Percentiles rank a stretch among this genome's conserved stretches.
These are phyloP conservation scores for Pythium utonaiense DNA, from an alignment of 352 stramenopile species.

Conservation along the genomic window DNA sequence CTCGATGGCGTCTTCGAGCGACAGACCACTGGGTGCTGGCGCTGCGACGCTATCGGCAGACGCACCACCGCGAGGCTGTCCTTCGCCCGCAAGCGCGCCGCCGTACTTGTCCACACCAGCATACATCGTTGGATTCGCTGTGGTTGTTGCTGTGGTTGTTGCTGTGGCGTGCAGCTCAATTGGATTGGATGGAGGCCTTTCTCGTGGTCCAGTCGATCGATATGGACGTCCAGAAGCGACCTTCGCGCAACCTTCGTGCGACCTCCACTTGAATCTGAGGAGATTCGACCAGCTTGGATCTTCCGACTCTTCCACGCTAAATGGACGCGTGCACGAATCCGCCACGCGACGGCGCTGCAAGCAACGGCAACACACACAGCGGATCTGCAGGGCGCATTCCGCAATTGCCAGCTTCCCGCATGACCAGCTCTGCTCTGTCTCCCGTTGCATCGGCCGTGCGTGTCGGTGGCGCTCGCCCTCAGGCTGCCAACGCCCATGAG, in stretches of 20 bases:
- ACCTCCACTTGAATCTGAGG: conserved; percentile 1
- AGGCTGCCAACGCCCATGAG: conserved; percentile 6
- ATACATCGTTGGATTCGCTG: too few relatives aligned
- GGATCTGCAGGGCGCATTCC: not conserved
- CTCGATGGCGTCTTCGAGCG: conserved; percentile 72
- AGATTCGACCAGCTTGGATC: conserved; percentile 4
- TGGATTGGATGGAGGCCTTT: conserved; percentile 17
- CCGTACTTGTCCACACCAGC: conserved; percentile 82
- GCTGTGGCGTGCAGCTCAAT: conserved; percentile 2
- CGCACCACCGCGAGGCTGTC: conserved; percentile 32
- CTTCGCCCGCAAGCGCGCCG: conserved; percentile 61
- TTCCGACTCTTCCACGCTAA: conserved; percentile 1
- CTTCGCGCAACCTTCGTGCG: conserved; percentile 14
- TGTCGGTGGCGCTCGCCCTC: not conserved
- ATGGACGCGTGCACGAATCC: conserved; percentile 7
- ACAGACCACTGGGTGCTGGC: conserved; percentile 32
- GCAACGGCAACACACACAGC: not conserved
- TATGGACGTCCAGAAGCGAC: not conserved
- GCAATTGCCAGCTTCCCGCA: not conserved
- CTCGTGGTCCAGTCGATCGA: conserved; percentile 3
- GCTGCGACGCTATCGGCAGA: conserved; percentile 8
- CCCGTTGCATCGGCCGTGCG: not conserved
- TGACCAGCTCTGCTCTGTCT: conserved; percentile 20
- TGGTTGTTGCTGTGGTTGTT: conserved; percentile 4
- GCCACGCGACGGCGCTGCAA: not conserved